These are phyloP conservation scores for Pleurotus tuoliensis DNA, from an alignment of 768 basidiomycete genomes.

Conservation along the genomic window DNA sequence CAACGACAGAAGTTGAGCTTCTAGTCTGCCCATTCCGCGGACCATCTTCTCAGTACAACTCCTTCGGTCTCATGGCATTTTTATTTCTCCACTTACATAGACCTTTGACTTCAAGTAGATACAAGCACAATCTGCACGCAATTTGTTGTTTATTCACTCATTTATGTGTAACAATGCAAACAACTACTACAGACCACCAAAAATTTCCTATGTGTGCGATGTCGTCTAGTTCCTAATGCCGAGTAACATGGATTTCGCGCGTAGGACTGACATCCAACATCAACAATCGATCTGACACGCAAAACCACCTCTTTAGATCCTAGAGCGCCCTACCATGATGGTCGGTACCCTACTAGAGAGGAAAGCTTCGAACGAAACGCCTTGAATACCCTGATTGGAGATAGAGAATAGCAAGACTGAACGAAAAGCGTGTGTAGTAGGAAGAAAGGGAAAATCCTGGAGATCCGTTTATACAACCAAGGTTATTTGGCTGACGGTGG, in stretches of 20 bases:
- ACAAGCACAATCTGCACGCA: constrained; percentile 1
- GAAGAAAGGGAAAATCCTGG: neutral
- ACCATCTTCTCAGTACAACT: too few relatives aligned
- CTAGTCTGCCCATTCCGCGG: too few relatives aligned
- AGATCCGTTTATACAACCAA: neutral
- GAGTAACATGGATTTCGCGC: constrained; percentile 7
- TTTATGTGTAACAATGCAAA: constrained; percentile 11
- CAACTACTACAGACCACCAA: neutral
- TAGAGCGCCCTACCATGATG: constrained; percentile 10
- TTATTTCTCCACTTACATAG: neutral
- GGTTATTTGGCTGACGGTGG: neutral
- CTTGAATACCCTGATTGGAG: constrained; percentile 14
- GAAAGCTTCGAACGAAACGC: constrained; percentile 18
- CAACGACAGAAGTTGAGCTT: too few relatives aligned
- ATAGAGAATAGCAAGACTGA: constrained; percentile 16
- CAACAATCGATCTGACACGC: constrained; percentile 21
- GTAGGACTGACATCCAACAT: constrained; percentile 23
- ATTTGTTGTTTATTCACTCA: constrained; percentile 6
- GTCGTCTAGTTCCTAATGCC: constrained; percentile 23
- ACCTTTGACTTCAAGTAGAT: neutral
- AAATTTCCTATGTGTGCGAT: constrained; percentile 16
- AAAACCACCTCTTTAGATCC: constrained; percentile 27
- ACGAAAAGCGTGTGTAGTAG: neutral
- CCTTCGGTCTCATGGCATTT: neutral
- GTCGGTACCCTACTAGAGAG: constrained; percentile 19